phyloP scores from a whole-genome alignment of 139 green algal genomes.

The Micractinium sp. region DNA sequence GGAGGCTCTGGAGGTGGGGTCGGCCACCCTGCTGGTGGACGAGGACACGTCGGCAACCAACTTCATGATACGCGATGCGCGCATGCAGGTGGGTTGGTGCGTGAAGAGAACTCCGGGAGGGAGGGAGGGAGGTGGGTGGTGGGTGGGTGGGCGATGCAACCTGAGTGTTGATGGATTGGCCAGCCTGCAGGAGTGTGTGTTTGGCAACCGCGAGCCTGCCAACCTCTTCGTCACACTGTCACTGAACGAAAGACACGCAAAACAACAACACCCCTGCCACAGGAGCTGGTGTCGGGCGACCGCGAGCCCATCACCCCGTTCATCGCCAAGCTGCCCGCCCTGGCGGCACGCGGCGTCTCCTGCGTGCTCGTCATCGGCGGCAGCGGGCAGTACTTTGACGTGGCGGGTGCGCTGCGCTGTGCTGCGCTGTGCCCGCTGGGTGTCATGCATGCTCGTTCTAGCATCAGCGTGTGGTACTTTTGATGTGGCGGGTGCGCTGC shows the following conservation, averaged over 20 bases:
- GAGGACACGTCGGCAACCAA: slow-evolving; percentile 81
- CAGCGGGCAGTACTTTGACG: slow-evolving; percentile 73
- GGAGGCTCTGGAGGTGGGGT: slow-evolving; percentile 64
- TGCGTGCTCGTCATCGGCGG: slow-evolving; percentile 69
- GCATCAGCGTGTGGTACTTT: neutral
- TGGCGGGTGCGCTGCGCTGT: slow-evolving; percentile 33
- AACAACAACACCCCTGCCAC: too few relatives aligned
- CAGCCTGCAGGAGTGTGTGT: neutral
- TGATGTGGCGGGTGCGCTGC: neutral
- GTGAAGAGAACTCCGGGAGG: neutral
- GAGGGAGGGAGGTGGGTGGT: neutral
- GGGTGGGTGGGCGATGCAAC: neutral
- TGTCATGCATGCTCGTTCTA: too few relatives aligned
- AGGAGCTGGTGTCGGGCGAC: slow-evolving; percentile 59
- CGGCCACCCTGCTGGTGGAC: slow-evolving; percentile 65
- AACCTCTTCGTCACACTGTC: too few relatives aligned
- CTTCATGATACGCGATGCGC: slow-evolving; percentile 76
- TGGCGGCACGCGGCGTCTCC: slow-evolving; percentile 47
- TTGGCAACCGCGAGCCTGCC: neutral
- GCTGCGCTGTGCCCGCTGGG: too few relatives aligned
- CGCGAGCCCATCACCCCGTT: slow-evolving; percentile 81
- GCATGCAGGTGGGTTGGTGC: slow-evolving; percentile 55
- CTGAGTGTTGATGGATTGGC: neutral
- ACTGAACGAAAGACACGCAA: too few relatives aligned
- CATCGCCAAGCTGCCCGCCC: slow-evolving; percentile 48